Base-by-base conservation (phyloP, 371 early-diverging fungal species). In the Circinella umbellata region DNA sequence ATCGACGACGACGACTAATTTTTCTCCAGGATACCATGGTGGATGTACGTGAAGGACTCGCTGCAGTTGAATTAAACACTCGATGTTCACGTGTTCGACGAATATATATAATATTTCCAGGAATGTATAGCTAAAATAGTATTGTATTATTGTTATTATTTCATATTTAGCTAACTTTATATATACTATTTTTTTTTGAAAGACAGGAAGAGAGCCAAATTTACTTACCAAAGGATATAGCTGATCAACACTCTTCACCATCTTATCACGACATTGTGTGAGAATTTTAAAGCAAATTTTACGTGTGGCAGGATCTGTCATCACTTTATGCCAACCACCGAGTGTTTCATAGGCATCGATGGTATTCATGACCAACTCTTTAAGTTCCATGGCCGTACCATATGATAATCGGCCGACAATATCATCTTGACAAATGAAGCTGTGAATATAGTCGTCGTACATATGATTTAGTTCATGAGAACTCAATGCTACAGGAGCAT, bases 351-450 rank as follows among this genome's bases (percentile, higher is more conserved):
- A 78, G 6, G 80, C 76, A 61, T 73, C 76, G 51, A 82, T 80
- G 1, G 78, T 75, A 60, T 80, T 80, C 70, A 82, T 66, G 34
- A 80, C 61, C 60, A 82, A 61, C n/a, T 82, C 83, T 49, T 80
- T 80, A 17, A 80, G 64, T 49, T 80, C 70, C 86, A 80, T 82
- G 4, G 83, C 83, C n/a, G 83, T 86, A 17, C 95, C 95, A 73
- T 94, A 94, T 54, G 89, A 90, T 63, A 93, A 67, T 15, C 93
- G 84, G 34, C 89, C 89, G 15, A 93, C 91, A 18, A 93, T 73
- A 77, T 94, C 95, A 68, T 92, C 91, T 54, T 86, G 88, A 53
- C 84, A 81, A 8, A 94, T 88, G 74, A 86, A 92, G 38, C 90
- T 89, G 39, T 89, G 80, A 60, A 94, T 93, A 64, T 79, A 76